These are phyloP conservation scores for Malassezia dermatis DNA, from an alignment of 1,284 basidiomycete species.

Conservation along the genomic window DNA sequence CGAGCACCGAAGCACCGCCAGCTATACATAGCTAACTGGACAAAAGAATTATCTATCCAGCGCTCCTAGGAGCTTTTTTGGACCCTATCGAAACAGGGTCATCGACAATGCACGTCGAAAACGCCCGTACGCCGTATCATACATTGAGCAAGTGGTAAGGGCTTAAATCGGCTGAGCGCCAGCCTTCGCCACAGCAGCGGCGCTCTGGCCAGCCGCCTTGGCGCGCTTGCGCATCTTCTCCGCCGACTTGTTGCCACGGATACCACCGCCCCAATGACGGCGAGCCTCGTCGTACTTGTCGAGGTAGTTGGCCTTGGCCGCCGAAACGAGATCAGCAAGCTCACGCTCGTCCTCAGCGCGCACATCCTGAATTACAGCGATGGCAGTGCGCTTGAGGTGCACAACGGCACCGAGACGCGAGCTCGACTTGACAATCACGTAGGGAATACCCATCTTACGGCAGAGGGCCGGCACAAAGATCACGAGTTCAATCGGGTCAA, in stretches of 20 bases:
- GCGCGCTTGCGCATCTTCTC: conserved; percentile 89
- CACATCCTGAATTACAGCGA: conserved; percentile 83
- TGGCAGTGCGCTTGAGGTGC: conserved; percentile 94
- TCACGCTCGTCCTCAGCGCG: conserved; percentile 87
- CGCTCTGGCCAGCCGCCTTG: conserved; percentile 62
- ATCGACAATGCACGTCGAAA: not conserved
- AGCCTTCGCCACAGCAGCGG: not conserved
- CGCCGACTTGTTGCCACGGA: conserved; percentile 82
- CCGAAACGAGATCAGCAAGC: conserved; percentile 79
- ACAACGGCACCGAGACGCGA: conserved; percentile 91
- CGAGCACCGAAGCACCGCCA: not conserved
- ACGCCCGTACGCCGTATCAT: not conserved
- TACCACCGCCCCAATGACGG: conserved; percentile 88
- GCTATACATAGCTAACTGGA: not conserved
- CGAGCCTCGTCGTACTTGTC: conserved; percentile 91
- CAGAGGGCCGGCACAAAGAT: conserved; percentile 96
- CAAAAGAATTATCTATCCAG: not conserved
- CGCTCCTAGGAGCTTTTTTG: not conserved
- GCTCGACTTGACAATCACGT: conserved; percentile 94
- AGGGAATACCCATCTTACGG: conserved; percentile 97
- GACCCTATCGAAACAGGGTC: not conserved
- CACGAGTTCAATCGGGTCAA: conserved; percentile 89
- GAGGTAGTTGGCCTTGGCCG: conserved; percentile 87
- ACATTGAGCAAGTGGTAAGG: not conserved
- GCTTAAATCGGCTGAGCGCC: conserved; percentile 1